A percentile compares a stretch with the other conserved stretches of the same genome.
phyloP scores from a whole-genome alignment of 1,284 basidiomycete species.

The Tylopilus orsonianus region DNA sequence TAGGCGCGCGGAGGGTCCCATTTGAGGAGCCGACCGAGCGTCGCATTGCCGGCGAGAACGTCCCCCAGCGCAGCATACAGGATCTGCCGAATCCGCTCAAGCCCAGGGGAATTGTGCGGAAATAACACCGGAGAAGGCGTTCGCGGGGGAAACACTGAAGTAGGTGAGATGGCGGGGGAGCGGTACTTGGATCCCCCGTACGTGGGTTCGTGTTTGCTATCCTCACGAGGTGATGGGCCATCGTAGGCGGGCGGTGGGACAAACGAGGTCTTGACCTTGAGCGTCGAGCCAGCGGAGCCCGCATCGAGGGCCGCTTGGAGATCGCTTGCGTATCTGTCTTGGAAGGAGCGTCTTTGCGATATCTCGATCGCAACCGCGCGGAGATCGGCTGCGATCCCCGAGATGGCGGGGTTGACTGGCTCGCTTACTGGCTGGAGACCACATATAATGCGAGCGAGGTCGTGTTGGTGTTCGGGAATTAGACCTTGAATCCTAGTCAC shows the following conservation, averaged over 20 bases:
- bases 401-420: constrained; percentile 41
- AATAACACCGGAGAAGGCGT: constrained; percentile 51
- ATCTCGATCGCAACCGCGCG: constrained; percentile 79
- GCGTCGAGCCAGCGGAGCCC: constrained; percentile 37
- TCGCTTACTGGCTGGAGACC: constrained; percentile 46
- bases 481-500: constrained; percentile 68
- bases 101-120: constrained; percentile 54
- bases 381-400: constrained; percentile 70
- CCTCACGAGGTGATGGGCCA: constrained; percentile 31
- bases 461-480: constrained; percentile 65
- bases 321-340: constrained; percentile 69
- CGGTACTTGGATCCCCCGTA: constrained; percentile 16
- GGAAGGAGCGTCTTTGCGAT: constrained; percentile 77
- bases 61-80: constrained; percentile 77
- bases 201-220: constrained; percentile 23
- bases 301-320: constrained; percentile 75
- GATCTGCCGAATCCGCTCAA: constrained; percentile 78
- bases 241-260: constrained; percentile 73
- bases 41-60: constrained; percentile 53
- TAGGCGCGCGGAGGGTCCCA: constrained; percentile 69
- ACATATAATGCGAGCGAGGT: constrained; percentile 78
- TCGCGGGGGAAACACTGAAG: constrained; percentile 31
- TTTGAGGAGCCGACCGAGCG: constrained; percentile 54
- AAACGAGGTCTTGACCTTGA: constrained; percentile 57
- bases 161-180: constrained; percentile 31